Conservation (phyloP, 2,329 filamentous ascomycete species). For the Ophiobolus disseminans region DNA sequence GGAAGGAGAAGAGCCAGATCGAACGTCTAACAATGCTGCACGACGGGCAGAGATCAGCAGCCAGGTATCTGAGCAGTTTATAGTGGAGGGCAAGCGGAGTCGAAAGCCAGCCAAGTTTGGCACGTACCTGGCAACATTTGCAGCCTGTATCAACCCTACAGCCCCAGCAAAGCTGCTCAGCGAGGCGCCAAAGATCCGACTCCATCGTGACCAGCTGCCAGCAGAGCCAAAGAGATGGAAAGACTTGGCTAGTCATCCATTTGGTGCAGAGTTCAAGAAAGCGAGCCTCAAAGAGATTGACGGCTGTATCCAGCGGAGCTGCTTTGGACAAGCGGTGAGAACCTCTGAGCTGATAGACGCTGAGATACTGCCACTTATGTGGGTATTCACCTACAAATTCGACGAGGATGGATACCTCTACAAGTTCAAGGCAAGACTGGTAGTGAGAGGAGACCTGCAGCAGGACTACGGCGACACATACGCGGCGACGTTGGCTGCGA, state of each 20-base stretch:
- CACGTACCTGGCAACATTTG: constrained; percentile 5
- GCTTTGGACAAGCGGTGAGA: constrained; percentile 1
- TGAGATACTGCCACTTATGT: constrained; percentile 5
- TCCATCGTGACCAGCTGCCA: not conserved
- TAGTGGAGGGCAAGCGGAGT: not conserved
- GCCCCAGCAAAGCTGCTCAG: not conserved
- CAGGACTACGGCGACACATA: constrained; percentile 4
- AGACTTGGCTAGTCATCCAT: not conserved
- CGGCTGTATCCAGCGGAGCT: not conserved
- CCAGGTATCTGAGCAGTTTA: not conserved
- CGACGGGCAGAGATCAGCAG: not conserved
- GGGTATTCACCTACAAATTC: constrained; percentile 21
- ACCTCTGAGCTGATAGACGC: not conserved
- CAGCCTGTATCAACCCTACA: constrained; percentile 3
- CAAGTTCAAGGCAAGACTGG: constrained; percentile 15
- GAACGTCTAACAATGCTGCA: not conserved
- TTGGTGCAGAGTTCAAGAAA: not conserved
- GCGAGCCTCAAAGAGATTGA: constrained; percentile 4
- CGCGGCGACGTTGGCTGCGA: constrained; percentile 4
- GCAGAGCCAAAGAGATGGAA: not conserved
- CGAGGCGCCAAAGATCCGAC: not conserved
- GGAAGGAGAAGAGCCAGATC: not conserved
- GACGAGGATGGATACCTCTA: constrained; percentile 15
- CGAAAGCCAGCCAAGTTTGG: constrained; percentile 1
- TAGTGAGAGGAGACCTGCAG: constrained; percentile 18